Evolutionary conservation across 805 yeast species (phyloP).

Genomic region (Cephaloascus albidus): DNA sequence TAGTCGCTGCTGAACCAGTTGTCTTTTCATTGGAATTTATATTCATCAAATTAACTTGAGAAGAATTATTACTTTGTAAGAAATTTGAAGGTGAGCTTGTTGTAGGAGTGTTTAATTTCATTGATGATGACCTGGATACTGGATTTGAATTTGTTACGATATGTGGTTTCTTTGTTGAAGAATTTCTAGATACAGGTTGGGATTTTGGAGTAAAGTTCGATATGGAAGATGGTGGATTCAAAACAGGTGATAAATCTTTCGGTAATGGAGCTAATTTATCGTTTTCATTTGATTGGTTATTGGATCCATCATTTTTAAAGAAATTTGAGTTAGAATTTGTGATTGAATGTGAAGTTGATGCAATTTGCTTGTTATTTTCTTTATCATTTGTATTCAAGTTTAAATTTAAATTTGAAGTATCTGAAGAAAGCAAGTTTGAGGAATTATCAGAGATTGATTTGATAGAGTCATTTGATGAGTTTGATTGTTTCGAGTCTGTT

Average conservation of each 20-base stretch:
- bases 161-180: neutral
- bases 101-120: slow-evolving; percentile 1
- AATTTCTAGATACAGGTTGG: neutral
- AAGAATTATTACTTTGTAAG: slow-evolving; percentile 4
- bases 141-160: slow-evolving; percentile 6
- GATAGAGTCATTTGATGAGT: neutral
- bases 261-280: neutral
- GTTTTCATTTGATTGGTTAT: neutral
- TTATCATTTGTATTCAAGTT: neutral
- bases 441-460: neutral
- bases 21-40: slow-evolving; percentile 2
- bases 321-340: neutral
- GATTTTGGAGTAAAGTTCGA: neutral
- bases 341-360: neutral
- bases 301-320: neutral
- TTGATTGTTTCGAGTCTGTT: neutral
- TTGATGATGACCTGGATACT: slow-evolving; percentile 9
- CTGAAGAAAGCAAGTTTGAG: neutral
- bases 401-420: neutral
- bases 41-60: slow-evolving; percentile 5
- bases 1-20: slow-evolving; percentile 5
- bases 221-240: neutral
- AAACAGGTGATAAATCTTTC: neutral
- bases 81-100: slow-evolving; percentile 2
- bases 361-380: too few relatives aligned